These are phyloP conservation scores for Berkeleyomyces basicola DNA, from an alignment of 2,329 filamentous ascomycete species.

Conservation along the genomic window DNA sequence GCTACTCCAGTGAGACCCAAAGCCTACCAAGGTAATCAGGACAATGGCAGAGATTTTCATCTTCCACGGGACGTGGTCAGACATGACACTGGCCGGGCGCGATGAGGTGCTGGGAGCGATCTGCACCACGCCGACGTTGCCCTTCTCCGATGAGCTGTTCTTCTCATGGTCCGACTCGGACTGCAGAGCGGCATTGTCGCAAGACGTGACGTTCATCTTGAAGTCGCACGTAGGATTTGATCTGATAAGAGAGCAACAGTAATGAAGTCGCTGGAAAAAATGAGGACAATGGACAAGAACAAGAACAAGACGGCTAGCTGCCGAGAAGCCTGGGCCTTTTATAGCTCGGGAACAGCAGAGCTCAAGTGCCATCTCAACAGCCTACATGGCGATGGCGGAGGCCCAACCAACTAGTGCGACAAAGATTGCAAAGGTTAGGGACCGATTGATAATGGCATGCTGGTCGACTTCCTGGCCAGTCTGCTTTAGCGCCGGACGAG, in stretches of 20 bases:
- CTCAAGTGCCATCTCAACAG: too few relatives aligned
- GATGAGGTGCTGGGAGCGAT: neutral
- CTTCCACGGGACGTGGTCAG: slow-evolving; percentile 16
- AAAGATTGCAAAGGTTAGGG: neutral
- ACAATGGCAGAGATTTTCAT: slow-evolving; percentile 27
- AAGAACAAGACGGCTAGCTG: neutral
- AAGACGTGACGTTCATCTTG: neutral
- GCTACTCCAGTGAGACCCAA: slow-evolving; percentile 43
- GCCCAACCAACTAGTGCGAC: too few relatives aligned
- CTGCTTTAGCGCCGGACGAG: neutral
- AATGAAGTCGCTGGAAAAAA: neutral
- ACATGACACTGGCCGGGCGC: slow-evolving; percentile 3
- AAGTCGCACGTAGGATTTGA: neutral
- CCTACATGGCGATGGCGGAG: neutral
- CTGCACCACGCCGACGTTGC: neutral
- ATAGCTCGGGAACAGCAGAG: neutral
- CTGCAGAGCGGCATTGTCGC: neutral
- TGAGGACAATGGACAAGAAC: neutral
- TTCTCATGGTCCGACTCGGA: slow-evolving; percentile 1
- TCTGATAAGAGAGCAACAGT: neutral
- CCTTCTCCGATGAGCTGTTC: neutral
- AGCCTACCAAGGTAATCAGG: slow-evolving; percentile 37
- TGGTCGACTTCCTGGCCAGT: neutral
- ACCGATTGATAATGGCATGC: neutral
- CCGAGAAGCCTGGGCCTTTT: neutral